Evolutionary conservation across 78 protist species (phyloP).

Genomic region (Salpingoeca rosetta): DNA sequence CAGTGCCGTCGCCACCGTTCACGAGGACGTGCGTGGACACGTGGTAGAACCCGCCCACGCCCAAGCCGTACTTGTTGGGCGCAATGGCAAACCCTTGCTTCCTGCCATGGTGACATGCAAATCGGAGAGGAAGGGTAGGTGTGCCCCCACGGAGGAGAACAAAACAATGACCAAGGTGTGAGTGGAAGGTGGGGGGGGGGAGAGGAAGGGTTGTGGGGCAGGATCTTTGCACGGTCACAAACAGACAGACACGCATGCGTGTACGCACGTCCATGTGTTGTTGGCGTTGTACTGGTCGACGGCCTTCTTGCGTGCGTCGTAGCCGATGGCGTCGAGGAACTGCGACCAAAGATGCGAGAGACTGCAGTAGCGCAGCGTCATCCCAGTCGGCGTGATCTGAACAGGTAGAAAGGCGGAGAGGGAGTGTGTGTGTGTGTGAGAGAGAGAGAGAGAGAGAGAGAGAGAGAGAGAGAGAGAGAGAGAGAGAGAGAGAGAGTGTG

Average conservation of each 20-base stretch:
- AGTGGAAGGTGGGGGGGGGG: too few relatives aligned
- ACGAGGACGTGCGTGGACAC: neutral
- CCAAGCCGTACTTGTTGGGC: conserved; percentile 45
- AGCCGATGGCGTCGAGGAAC: neutral
- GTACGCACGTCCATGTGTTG: too few relatives aligned
- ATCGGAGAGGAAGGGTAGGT: neutral
- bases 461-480: too few relatives aligned
- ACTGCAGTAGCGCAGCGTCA: neutral
- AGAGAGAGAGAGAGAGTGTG: too few relatives aligned
- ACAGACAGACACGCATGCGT: too few relatives aligned
- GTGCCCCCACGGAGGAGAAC: too few relatives aligned
- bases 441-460: too few relatives aligned
- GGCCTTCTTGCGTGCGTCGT: neutral
- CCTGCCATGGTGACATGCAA: neutral
- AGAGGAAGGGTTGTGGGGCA: too few relatives aligned
- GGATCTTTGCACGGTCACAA: too few relatives aligned
- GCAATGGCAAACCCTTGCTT: conserved; percentile 43
- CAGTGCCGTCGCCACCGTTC: conserved; percentile 34
- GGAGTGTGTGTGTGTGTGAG: too few relatives aligned
- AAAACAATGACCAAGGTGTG: too few relatives aligned
- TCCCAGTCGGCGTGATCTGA: neutral
- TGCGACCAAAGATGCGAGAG: conserved; percentile 12
- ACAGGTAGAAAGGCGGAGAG: neutral
- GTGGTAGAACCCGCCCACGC: conserved; percentile 22
- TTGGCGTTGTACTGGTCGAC: conserved; percentile 28